Base-by-base conservation (phyloP, 805 yeast genomes). In the Candida peoriensis region DNA sequence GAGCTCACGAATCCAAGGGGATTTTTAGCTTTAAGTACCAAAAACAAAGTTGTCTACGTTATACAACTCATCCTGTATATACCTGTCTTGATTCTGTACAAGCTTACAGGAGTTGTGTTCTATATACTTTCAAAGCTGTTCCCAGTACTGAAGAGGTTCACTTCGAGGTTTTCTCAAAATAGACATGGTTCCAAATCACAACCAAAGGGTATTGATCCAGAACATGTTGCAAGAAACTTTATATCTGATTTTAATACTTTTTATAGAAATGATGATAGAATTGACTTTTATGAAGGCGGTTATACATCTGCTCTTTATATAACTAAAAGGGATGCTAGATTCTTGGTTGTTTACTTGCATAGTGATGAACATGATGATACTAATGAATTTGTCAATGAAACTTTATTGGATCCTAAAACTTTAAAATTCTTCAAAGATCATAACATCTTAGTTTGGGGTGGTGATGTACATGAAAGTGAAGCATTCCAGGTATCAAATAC, bases 401-500 rank as follows among this genome's bases (percentile, higher is more conserved):
- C 86, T 3, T 54, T 87, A 30, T 60, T 77, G 28, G 65, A 73
- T 39, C 69, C 66, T 3, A 57, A 55, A 18, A 75, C 84, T 35
- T 60, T 73, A 11, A 56, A 64, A 24, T 64, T 68, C 47, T 51
- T 76, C 34, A 60, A 59, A 15, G 70, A 72, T 15, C 70, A 68
- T 30, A 70, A 83, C 29, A 54, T 80, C 2, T 44, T 85, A 4
- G 59, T 85, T 2, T 90, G 97, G 97, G 95, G 89, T 27, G 96
- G 96, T 8, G 81, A 85, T 52, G 74, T 82, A 17, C 70, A 73
- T n/a, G 77, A 78, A 37, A 76, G 88, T 15, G 97, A 90, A 56
- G 85, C 90, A 2, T 78, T 75, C 51, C 95, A 86, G 48, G 78
- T 87, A 12, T 82, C 95, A 0, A 79, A 82, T 50, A 76, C 81